Conservation (phyloP, 768 basidiomycete genomes). For the Rhodocollybia butyracea region DNA sequence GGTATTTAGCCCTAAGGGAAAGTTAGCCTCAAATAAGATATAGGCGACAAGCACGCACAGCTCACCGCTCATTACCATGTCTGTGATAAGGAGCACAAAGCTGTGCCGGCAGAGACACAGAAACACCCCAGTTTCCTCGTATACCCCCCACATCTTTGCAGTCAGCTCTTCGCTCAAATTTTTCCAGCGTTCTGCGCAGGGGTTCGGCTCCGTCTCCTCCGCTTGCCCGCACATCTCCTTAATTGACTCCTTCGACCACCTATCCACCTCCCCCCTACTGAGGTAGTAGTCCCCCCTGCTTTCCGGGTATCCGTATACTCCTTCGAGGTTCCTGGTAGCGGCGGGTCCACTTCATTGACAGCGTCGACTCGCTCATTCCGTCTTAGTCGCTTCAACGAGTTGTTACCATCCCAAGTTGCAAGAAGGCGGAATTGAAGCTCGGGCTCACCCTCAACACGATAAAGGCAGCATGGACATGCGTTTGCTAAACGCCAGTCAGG, state of each 20-base stretch:
- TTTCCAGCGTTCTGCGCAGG: slow-evolving; percentile 16
- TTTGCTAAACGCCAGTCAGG: slow-evolving; percentile 14
- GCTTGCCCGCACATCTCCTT: background rate
- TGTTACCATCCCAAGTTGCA: slow-evolving; percentile 13
- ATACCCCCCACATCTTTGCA: slow-evolving; percentile 17
- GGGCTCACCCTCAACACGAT: slow-evolving; percentile 11
- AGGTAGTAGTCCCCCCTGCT: slow-evolving; percentile 18
- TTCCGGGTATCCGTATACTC: slow-evolving; percentile 13
- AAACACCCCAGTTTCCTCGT: slow-evolving; percentile 21
- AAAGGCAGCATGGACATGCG: slow-evolving; percentile 14
- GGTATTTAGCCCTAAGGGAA: background rate
- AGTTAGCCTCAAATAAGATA: background rate
- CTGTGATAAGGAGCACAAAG: slow-evolving; percentile 15
- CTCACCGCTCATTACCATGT: slow-evolving; percentile 28
- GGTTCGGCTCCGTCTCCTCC: slow-evolving; percentile 3
- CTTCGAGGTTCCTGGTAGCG: background rate
- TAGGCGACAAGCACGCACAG: slow-evolving; percentile 14
- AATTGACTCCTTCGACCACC: slow-evolving; percentile 14
- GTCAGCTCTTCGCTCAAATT: slow-evolving; percentile 12
- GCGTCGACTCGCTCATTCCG: background rate
- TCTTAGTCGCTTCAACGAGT: slow-evolving; percentile 11
- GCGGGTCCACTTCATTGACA: background rate
- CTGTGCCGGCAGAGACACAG: slow-evolving; percentile 21
- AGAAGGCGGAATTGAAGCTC: slow-evolving; percentile 5
- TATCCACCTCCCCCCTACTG: slow-evolving; percentile 15